phyloP scores from a whole-genome alignment of 768 basidiomycete species.

The Boletellus ananiceps region DNA sequence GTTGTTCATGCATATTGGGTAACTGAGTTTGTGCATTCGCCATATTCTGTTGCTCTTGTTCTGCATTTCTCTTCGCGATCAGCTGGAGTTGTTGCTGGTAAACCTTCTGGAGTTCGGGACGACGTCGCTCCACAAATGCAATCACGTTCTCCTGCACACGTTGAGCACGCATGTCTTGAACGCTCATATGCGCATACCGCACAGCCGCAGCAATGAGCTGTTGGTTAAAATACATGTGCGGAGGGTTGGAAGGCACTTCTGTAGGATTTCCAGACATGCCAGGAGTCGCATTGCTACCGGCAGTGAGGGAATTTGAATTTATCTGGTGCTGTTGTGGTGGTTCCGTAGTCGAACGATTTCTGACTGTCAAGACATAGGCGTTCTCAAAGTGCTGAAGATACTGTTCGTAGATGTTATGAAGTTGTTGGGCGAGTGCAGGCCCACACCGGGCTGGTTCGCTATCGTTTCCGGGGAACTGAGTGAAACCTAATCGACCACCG shows the following conservation, averaged over 20 bases:
- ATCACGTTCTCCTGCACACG: constrained; percentile 50
- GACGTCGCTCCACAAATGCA: constrained; percentile 51
- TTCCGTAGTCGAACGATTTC: constrained; percentile 13
- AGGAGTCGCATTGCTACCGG: constrained; percentile 10
- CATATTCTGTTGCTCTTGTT: constrained; percentile 23
- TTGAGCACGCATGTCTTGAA: constrained; percentile 49
- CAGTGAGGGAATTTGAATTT: constrained; percentile 8
- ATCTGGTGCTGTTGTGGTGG: constrained; percentile 16
- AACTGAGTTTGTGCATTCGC: constrained; percentile 15
- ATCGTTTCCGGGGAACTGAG: constrained; percentile 58
- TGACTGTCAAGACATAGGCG: constrained; percentile 44
- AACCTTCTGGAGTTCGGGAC: constrained; percentile 28
- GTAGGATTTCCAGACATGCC: constrained; percentile 15
- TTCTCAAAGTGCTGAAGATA: constrained; percentile 55
- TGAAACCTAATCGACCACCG: constrained; percentile 62
- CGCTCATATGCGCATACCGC: constrained; percentile 41
- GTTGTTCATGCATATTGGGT: constrained; percentile 21
- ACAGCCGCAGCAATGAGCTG: constrained; percentile 43
- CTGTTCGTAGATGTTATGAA: constrained; percentile 57
- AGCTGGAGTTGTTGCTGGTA: constrained; percentile 26
- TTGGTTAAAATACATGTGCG: constrained; percentile 16
- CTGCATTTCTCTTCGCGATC: constrained; percentile 16
- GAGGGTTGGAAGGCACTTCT: constrained; percentile 16
- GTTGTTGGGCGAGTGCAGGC: constrained; percentile 55
- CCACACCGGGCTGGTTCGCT: constrained; percentile 58